A percentile compares a stretch with the other conserved stretches of the same genome.
Conservation (phyloP, 148 eudicot species). For the Chenopodium formosanum region DNA sequence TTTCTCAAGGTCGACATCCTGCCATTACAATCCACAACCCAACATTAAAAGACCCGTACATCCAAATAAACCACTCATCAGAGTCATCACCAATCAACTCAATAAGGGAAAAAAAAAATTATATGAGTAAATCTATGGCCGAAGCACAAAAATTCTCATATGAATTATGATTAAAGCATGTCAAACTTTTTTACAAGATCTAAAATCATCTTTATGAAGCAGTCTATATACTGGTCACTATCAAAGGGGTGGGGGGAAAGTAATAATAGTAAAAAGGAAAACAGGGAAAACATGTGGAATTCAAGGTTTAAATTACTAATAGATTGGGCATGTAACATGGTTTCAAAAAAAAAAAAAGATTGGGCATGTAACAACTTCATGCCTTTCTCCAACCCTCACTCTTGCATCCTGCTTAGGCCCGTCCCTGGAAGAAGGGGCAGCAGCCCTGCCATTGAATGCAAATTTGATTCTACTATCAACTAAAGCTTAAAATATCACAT, state of each 20-base stretch:
- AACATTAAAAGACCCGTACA: neutral
- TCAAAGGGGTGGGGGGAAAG: too few relatives aligned
- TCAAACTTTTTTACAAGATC: neutral
- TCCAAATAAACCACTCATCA: neutral
- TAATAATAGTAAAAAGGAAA: neutral
- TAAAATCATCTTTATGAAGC: neutral
- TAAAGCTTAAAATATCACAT: too few relatives aligned
- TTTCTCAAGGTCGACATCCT: constrained; percentile 79
- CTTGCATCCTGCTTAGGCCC: too few relatives aligned
- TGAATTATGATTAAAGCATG: neutral
- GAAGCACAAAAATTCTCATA: neutral
- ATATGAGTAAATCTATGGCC: neutral
- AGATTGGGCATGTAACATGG: too few relatives aligned
- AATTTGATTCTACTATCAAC: too few relatives aligned
- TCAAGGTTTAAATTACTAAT: too few relatives aligned
- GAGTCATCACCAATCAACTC: neutral
- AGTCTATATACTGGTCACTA: neutral
- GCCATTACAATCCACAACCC: constrained; percentile 9
- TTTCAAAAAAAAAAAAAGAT: too few relatives aligned
- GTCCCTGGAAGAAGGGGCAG: too few relatives aligned
- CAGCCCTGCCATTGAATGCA: too few relatives aligned
- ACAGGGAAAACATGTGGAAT: neutral
- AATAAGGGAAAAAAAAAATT: neutral
- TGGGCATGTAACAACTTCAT: too few relatives aligned
- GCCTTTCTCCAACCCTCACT: too few relatives aligned